Evolutionary conservation across 345 rosid species (phyloP).

Genomic region (Gossypium longicalyx): DNA sequence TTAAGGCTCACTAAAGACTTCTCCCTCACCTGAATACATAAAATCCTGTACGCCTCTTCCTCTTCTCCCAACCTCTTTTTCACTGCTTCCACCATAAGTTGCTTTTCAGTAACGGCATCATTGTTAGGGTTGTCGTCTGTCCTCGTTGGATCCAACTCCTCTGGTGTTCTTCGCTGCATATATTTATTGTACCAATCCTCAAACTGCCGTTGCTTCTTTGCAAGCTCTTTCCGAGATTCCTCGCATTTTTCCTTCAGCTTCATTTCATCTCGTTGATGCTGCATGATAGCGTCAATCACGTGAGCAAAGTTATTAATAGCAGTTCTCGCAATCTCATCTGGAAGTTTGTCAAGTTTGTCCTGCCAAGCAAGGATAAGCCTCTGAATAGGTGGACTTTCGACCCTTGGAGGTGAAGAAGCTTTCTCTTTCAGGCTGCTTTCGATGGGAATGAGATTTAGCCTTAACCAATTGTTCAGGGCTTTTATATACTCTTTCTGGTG

Average conservation of each 20-base stretch:
- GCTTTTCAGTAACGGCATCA: constrained; percentile 49
- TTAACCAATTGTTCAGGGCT: constrained; percentile 66
- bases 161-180: constrained; percentile 42
- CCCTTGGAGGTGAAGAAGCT: constrained; percentile 83
- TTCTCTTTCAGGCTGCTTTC: constrained; percentile 86
- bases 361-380: constrained; percentile 61
- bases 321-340: constrained; percentile 65
- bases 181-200: constrained; percentile 65
- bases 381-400: constrained; percentile 59
- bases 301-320: constrained; percentile 62
- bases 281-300: constrained; percentile 51
- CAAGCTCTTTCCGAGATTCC: constrained; percentile 50
- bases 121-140: constrained; percentile 33
- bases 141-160: constrained; percentile 44
- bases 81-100: constrained; percentile 38
- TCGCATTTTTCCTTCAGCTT: constrained; percentile 55
- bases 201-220: constrained; percentile 46
- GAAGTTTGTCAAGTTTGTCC: constrained; percentile 51
- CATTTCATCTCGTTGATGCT: constrained; percentile 64
- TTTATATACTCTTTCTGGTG: constrained; percentile 64
- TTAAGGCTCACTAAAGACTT: constrained; percentile 68
- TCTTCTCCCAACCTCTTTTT: constrained; percentile 62
- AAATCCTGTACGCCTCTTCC: constrained; percentile 48
- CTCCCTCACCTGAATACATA: constrained; percentile 71
- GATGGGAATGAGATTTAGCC: constrained; percentile 73